Evolutionary conservation across 805 yeast species (phyloP), one percentile per base, ranked within the genome.

Genomic region (Tetrapisispora iriomotensis): DNA sequence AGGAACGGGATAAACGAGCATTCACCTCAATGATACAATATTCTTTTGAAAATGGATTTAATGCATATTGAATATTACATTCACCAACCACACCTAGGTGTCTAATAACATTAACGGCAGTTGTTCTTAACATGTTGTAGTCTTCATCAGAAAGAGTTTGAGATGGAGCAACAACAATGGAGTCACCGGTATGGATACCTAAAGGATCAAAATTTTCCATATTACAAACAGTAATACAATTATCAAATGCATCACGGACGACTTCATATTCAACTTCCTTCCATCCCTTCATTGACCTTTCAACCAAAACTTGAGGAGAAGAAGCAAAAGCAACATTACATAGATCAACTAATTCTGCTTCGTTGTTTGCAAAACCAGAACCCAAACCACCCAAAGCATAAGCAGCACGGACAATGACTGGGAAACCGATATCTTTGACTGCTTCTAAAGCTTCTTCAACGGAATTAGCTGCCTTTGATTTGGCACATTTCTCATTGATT

Each of bases 71-170:
- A 56, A 90, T 86, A 70, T 90, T 90, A 74, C 98, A 90, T 71
- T 90, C 98, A 72, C 98, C 98, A 60, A 90, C 97, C 60, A 90
- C 98, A 56, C 97, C 97, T 56, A 90, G 72, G 61, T 90, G 98
- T 65, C 97, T 80, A 52, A 90, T 92, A 47, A 90, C 95, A 48
- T 90, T 92, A 51, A 92, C 92, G 34, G 98, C 98, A 34, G 98
- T 86, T 37, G 96, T 82, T 70, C 98, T 79, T 60, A 90, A 74
- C 97, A 92, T 92, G 68, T 90, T 85, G 70, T 88, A 90, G 58
- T 90, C 98, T 62, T 85, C 96, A 61, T 90, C 97, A 15, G 95
- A 82, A 48, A 90, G 70, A 31, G 98, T 90, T 70, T 90, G 98
- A 32, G 96, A 88, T 37, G 98, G 98, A 39, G 98, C 98, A 57